Evolutionary conservation across 2,329 filamentous ascomycete genomes (phyloP), one percentile per base, ranked within the genome.

Genomic region (Teratosphaeria epicoccoides): DNA sequence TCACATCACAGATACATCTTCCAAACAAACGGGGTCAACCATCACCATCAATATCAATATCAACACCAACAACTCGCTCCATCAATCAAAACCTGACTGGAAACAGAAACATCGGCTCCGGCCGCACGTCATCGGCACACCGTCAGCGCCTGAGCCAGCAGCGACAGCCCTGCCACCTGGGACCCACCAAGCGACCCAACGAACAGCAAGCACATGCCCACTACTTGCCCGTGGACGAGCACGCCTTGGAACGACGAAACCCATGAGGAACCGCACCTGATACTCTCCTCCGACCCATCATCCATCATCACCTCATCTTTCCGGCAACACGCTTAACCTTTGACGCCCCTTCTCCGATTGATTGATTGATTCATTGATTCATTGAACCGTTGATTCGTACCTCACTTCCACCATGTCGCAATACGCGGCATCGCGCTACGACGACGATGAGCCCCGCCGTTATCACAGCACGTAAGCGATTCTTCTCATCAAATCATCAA

Each of bases 341-440:
- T 7, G 7, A 20, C 33, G 12, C 3, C 33, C 33, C 33, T 20
- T 22, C n/a, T 6, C 6, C n/a, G 14, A 20, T 40, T 40, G 33
- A 40, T 40, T 28, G 26, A 28, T 28, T 40, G 33, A 4, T 40
- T 28, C 9, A 28, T 28, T 40, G 33, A 4, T n/a, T n/a, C n/a
- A n/a, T n/a, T n/a, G n/a, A n/a, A n/a, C n/a, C n/a, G n/a, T n/a
- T n/a, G n/a, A n/a, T n/a, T n/a, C n/a, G n/a, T 40, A 7, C 33
- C 43, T n/a, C 29, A 9, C 50, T 50, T 37, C 40, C 57, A 57
- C 60, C 65, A 76, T 76, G 74, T 75, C 73, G 54, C 67, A 72
- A 60, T 76, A 76, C 68, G 70, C 71, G 54, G 69, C 71, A 59
- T 75, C 75, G 67, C 67, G 68, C 52, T 64, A 65, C 68, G 72